Base-by-base conservation (phyloP, 768 basidiomycete genomes). In the Vararia minispora region DNA sequence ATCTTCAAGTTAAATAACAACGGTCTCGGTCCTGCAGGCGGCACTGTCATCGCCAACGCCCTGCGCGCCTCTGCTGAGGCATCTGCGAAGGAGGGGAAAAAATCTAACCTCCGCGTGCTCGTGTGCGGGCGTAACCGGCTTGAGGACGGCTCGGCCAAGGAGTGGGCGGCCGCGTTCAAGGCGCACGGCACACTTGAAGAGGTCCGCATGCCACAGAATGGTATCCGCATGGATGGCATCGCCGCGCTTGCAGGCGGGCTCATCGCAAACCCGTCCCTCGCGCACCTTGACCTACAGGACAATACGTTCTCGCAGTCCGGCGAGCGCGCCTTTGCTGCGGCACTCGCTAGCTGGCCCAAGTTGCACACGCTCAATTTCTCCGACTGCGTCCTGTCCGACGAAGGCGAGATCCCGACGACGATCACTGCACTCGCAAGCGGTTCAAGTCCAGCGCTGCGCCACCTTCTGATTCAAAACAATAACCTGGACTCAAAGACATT, bases 121-220 rank as follows among this genome's bases (percentile, higher is more conserved):
- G 76, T 92, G 45, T 98, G 95, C 59, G 94, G 95, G 12, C 77
- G 94, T 41, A 99, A 97, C 61, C 74, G 95, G n/a, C 67, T 98
- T 26, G 90, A 98, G 64, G 78, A 91, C 49, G 91, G 88, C 31
- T 83, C 81, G 3, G 87, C 94, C 6, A 44, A 63, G 0, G 70
- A 71, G 5, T 98, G 88, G 84, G 89, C 87, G 1, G 72, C 77
- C 27, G 92, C 94, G 4, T 94, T 94, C 53, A 76, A 76, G 1
- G 84, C 75, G 26, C 90, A 95, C 53, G 78, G 74, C 6, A 76
- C 76, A 5, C 71, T 99, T 23, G 66, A 66, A 37, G 88, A 95
- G 47, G 81, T 98, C 22, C 73, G 85, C 41, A 81, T 98, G 79
- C 85, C 87, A n/a, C 92, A 98, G 66, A 97, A 99, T 53, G 95